Percentiles rank a stretch among this genome's conserved stretches.
These are phyloP conservation scores for Porcisia deanei DNA, from an alignment of 208 protist species.

Conservation along the genomic window DNA sequence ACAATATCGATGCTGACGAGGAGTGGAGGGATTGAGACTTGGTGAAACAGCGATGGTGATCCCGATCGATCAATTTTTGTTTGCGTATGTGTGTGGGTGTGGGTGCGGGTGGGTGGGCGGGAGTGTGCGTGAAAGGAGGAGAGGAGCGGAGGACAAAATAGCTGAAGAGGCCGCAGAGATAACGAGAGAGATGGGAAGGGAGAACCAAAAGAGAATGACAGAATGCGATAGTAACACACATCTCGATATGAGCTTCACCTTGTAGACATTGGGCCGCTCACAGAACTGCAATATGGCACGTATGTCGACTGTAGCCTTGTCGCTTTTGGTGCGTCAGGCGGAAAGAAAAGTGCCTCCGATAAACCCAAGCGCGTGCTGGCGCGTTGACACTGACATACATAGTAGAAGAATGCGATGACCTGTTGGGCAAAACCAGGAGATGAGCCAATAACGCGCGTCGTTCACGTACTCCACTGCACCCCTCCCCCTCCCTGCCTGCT, in stretches of 20 bases:
- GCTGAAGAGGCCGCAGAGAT: not conserved
- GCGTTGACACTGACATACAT: not conserved
- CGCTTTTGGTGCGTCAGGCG: not conserved
- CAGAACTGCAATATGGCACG: too few relatives aligned
- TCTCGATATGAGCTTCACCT: too few relatives aligned
- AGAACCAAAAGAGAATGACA: not conserved
- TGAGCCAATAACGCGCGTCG: not conserved
- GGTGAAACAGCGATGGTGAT: too few relatives aligned
- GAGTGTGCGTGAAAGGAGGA: not conserved
- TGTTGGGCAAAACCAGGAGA: too few relatives aligned
- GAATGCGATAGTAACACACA: not conserved
- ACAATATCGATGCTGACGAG: not conserved
- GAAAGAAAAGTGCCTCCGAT: not conserved
- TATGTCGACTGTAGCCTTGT: not conserved
- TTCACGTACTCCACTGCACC: not conserved
- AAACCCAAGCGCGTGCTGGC: not conserved
- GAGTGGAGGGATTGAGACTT: not conserved
- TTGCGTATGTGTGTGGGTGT: not conserved
- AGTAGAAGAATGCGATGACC: too few relatives aligned
- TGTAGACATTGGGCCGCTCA: not conserved
- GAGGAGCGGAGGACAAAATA: not conserved
- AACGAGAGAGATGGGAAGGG: not conserved
- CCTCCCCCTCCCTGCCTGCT: not conserved
- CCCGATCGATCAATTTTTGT: too few relatives aligned
- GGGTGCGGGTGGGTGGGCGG: not conserved